Conservation (phyloP, 164 flowering plant genomes). For the Umbellularia californica region DNA sequence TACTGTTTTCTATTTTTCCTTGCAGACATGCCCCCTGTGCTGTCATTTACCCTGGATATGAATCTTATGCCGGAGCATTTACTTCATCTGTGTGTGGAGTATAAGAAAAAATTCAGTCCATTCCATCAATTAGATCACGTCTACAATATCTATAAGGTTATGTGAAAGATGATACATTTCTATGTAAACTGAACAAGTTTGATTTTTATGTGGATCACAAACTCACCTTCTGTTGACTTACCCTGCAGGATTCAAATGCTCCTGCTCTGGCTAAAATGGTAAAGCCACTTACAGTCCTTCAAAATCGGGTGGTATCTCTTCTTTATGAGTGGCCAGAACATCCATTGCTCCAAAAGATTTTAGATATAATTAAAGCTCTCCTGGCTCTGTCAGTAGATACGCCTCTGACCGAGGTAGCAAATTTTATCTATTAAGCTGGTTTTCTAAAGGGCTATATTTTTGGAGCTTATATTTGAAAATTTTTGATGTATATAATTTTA, state of each 20-base stretch:
- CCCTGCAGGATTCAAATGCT: constrained; percentile 68
- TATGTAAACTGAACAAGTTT: neutral
- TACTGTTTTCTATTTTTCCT: constrained; percentile 5
- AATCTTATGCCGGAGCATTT: constrained; percentile 69
- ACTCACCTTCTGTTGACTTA: neutral
- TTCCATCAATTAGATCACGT: constrained; percentile 17
- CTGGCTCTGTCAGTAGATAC: constrained; percentile 61
- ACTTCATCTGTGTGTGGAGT: constrained; percentile 60
- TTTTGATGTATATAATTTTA: neutral
- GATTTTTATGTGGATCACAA: neutral
- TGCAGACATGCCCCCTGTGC: constrained; percentile 48
- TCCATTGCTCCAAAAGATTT: constrained; percentile 59
- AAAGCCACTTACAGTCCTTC: constrained; percentile 41
- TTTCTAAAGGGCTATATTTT: neutral
- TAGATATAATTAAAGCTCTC: constrained; percentile 57
- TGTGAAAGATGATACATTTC: neutral
- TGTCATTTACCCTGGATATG: constrained; percentile 51
- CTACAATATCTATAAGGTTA: constrained; percentile 83
- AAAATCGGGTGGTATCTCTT: constrained; percentile 32
- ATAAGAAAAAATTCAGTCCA: constrained; percentile 35
- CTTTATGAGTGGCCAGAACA: constrained; percentile 70
- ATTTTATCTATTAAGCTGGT: constrained; percentile 5
- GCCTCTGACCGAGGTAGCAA: constrained; percentile 76
- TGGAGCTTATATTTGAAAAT: neutral
- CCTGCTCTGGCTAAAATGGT: constrained; percentile 62